Conservation (phyloP, 768 basidiomycete species). For the Trametes gibbosa region DNA sequence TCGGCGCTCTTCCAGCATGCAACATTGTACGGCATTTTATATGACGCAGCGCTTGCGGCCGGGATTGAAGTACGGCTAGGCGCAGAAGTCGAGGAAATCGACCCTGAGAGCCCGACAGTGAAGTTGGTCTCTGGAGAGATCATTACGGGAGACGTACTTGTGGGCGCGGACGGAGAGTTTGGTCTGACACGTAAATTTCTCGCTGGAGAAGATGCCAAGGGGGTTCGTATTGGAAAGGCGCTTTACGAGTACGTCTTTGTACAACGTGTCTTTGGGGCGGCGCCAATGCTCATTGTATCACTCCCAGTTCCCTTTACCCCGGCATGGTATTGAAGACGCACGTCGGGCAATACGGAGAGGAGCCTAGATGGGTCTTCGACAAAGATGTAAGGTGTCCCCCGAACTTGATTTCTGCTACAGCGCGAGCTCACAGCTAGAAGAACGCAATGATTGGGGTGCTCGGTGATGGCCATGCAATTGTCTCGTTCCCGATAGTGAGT, state of each 20-base stretch:
- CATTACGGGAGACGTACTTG: conserved; percentile 30
- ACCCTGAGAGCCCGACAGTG: conserved; percentile 21
- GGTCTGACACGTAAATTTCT: conserved; percentile 22
- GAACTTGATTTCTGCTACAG: background rate
- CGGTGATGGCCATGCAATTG: background rate
- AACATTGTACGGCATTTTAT: conserved; percentile 31
- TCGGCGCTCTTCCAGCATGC: conserved; percentile 23
- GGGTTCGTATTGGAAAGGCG: conserved; percentile 19
- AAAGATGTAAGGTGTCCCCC: background rate
- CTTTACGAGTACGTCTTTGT: conserved; percentile 27
- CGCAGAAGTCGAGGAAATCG: conserved; percentile 26
- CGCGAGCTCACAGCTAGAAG: background rate
- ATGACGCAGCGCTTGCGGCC: conserved; percentile 26
- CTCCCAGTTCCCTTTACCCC: background rate
- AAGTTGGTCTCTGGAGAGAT: conserved; percentile 29
- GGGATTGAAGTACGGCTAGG: conserved; percentile 27
- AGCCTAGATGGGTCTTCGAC: background rate
- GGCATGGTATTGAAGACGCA: background rate
- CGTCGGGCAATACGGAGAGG: background rate
- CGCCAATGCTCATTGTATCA: background rate
- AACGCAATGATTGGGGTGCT: background rate
- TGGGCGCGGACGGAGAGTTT: conserved; percentile 34
- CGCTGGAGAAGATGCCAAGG: conserved; percentile 13
- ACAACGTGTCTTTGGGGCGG: background rate
- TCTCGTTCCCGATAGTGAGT: conserved; percentile 17